These are phyloP conservation scores for Conoideocrella luteorostrata DNA, from an alignment of 2,329 filamentous ascomycete genomes.

Conservation along the genomic window DNA sequence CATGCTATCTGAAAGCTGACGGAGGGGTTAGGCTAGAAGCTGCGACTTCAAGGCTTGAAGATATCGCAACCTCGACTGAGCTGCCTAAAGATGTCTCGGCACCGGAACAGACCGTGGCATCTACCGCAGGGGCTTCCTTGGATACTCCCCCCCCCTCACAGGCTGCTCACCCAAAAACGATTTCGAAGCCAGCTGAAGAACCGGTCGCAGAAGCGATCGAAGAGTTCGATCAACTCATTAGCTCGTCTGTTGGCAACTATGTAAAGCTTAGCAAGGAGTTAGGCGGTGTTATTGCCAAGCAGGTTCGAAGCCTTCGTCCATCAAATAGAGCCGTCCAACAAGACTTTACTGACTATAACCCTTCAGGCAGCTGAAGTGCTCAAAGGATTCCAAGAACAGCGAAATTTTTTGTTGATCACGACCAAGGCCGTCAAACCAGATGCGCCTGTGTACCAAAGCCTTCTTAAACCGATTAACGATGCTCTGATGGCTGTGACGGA, in stretches of 20 bases:
- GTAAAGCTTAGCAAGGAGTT: conserved; percentile 70
- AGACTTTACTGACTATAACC: conserved; percentile 44
- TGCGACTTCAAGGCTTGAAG: conserved; percentile 90
- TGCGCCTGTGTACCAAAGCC: conserved; percentile 60
- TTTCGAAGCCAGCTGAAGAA: conserved; percentile 33
- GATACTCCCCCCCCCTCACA: conserved; percentile 33
- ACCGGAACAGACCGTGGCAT: conserved; percentile 32
- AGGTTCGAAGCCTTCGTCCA: conserved; percentile 45
- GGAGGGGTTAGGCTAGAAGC: conserved; percentile 91
- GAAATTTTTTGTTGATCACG: conserved; percentile 79
- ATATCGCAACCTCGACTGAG: conserved; percentile 78
- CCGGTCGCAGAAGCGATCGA: conserved; percentile 70
- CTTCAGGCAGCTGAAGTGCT: conserved; percentile 45
- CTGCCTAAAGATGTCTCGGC: conserved; percentile 45
- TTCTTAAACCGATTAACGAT: conserved; percentile 82
- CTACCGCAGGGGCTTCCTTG: conserved; percentile 21
- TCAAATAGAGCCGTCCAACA: conserved; percentile 56
- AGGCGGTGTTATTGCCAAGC: conserved; percentile 71
- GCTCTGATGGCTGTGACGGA: conserved; percentile 72
- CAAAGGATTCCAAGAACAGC: conserved; percentile 72
- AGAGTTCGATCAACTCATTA: conserved; percentile 79
- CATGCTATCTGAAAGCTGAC: too few relatives aligned
- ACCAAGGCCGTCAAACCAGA: conserved; percentile 92
- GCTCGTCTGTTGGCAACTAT: conserved; percentile 68
- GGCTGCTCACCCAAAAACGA: conserved; percentile 21